Conservation (phyloP, 768 basidiomycete genomes). For the Russula virescens region DNA sequence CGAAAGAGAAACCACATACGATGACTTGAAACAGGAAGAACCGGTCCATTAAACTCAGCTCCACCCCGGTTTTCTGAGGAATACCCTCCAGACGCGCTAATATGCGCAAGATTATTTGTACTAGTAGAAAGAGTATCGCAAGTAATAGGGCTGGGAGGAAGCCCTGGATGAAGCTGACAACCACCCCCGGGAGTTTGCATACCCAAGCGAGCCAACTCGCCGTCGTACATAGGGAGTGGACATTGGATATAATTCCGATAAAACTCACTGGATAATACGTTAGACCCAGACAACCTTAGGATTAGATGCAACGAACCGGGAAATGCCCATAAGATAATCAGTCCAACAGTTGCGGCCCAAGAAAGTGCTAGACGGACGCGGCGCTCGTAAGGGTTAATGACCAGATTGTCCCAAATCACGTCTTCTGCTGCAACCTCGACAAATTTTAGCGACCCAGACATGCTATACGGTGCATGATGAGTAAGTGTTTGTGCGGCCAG, state of each 20-base stretch:
- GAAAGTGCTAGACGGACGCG: constrained; percentile 40
- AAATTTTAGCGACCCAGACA: constrained; percentile 54
- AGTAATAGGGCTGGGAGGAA: constrained; percentile 84
- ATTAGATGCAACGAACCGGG: constrained; percentile 47
- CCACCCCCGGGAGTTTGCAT: constrained; percentile 56
- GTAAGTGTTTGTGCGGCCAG: constrained; percentile 69
- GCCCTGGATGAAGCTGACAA: constrained; percentile 85
- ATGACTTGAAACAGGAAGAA: constrained; percentile 91
- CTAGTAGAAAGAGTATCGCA: constrained; percentile 85
- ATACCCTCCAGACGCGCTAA: constrained; percentile 88
- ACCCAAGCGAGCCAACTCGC: constrained; percentile 81
- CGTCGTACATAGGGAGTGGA: constrained; percentile 58
- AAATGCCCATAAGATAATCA: constrained; percentile 87
- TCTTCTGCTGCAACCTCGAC: constrained; percentile 82
- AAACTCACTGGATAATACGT: constrained; percentile 34
- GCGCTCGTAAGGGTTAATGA: constrained; percentile 85
- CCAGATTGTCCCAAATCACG: constrained; percentile 88
- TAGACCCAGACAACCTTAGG: background rate
- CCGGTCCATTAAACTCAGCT: constrained; percentile 86
- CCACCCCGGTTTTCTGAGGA: constrained; percentile 78
- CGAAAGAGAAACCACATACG: constrained; percentile 39
- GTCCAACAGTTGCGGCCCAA: constrained; percentile 67
- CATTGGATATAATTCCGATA: constrained; percentile 80
- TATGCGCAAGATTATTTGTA: constrained; percentile 77
- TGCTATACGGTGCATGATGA: constrained; percentile 82